Conservation (phyloP, 768 basidiomycete genomes). For the Obba rivulosa region DNA sequence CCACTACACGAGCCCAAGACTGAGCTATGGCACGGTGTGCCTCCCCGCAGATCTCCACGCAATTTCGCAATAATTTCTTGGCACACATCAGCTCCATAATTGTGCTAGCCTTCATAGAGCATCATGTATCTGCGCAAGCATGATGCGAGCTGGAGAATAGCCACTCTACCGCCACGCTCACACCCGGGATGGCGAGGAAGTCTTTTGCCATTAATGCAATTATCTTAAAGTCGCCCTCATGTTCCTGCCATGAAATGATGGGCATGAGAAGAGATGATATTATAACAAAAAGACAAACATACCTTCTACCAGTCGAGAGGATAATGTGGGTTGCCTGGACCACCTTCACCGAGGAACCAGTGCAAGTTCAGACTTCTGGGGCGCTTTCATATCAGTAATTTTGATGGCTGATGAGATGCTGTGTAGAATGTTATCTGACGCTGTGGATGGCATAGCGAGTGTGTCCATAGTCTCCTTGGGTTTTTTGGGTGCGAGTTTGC, state of each 20-base stretch:
- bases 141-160: conserved; percentile 1
- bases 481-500: too few species aligned
- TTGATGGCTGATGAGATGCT: not conserved
- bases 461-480: not conserved
- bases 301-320: not conserved
- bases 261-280: not conserved
- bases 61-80: too few species aligned
- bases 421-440: not conserved
- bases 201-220: conserved; percentile 1
- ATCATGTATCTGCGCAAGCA: conserved; percentile 1
- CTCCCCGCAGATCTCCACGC: too few species aligned
- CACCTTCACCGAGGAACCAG: not conserved
- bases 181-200: conserved; percentile 2
- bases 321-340: not conserved
- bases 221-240: not conserved
- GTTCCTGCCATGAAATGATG: conserved; percentile 3
- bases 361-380: not conserved
- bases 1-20: too few species aligned
- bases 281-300: not conserved
- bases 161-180: conserved; percentile 1
- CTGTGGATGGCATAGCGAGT: not conserved
- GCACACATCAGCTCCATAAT: too few species aligned
- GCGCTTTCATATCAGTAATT: not conserved
- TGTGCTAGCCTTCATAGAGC: not conserved
- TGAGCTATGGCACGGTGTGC: too few species aligned